A percentile compares a stretch with the other conserved stretches of the same genome.
These are phyloP conservation scores for Hawksworthiomyces lignivorus DNA, from an alignment of 2,329 filamentous ascomycete genomes.

Conservation along the genomic window DNA sequence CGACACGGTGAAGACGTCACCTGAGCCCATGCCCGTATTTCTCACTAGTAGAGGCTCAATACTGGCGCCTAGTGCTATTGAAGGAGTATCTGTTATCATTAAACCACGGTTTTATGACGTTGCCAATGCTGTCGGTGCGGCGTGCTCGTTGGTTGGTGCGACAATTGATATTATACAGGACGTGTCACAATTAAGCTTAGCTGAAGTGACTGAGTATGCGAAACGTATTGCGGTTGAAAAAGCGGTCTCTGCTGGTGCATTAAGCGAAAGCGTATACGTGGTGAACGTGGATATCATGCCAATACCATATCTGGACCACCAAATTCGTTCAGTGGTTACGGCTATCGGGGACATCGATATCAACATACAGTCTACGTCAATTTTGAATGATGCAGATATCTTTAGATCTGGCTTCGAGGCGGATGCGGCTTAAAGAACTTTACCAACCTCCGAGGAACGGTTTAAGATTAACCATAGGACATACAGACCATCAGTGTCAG, in stretches of 20 bases:
- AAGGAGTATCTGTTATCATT: slow-evolving; percentile 30
- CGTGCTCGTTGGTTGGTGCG: slow-evolving; percentile 35
- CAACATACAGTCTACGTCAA: too few species aligned
- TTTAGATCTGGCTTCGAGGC: too few species aligned
- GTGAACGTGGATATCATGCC: slow-evolving; percentile 34
- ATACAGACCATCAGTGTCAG: not conserved
- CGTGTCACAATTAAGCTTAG: slow-evolving; percentile 7
- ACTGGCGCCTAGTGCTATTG: slow-evolving; percentile 26
- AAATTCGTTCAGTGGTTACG: slow-evolving; percentile 29
- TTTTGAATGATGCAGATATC: too few species aligned
- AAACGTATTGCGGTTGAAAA: slow-evolving; percentile 15
- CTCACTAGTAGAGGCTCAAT: slow-evolving; percentile 39
- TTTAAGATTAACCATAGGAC: too few species aligned
- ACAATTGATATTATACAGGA: slow-evolving; percentile 13
- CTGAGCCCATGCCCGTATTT: slow-evolving; percentile 22
- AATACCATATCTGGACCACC: slow-evolving; percentile 24
- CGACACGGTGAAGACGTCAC: slow-evolving; percentile 21
- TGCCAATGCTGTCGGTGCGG: slow-evolving; percentile 41
- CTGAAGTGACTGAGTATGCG: too few species aligned
- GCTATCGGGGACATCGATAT: slow-evolving; percentile 33
- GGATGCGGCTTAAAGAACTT: too few species aligned
- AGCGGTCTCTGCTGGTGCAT: slow-evolving; percentile 13
- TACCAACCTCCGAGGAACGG: too few species aligned
- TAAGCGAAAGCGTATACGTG: slow-evolving; percentile 26
- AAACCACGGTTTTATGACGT: slow-evolving; percentile 32